Evolutionary conservation across 345 rosid species (phyloP), one percentile per base, ranked within the genome.

Genomic region (Moricandia moricandioides): DNA sequence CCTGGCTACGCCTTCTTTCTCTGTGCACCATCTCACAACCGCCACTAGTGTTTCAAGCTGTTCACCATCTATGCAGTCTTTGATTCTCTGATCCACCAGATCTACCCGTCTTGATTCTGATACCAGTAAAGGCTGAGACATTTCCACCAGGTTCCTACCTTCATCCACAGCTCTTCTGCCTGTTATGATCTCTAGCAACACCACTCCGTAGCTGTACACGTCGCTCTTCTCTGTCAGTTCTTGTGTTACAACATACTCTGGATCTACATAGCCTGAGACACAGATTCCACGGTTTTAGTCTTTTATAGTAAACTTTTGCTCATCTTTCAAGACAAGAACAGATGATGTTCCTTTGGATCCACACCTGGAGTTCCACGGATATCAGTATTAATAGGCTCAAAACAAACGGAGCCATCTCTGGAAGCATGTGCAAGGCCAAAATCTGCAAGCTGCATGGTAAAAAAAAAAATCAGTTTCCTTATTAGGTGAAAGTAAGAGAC

Each of bases 331-430:
- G 17, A 57, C 16, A 30, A 24, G 39, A 16, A 4, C 65, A 52
- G 43, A 24, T 59, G 61, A 24, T 63, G 55, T 56, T 49, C 35
- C 8, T 74, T 75, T 65, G 27, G 30, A 66, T 40, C 17, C 86
- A 68, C 27, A 91, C 98, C 98, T 87, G 99, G 99, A 80, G 99
- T 95, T 80, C 99, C 97, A n/a, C 92, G 83, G 65, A 91, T 84
- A 81, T 90, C 91, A 6, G 93, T 91, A 67, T 88, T 88, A 55
- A 90, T 86, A 11, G 96, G 97, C 73, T 91, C 99, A 40, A 91
- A 94, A 84, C 85, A 83, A 74, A 94, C 78, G 45, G 98, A 94
- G 56, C 96, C 92, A 75, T 88, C 90, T 79, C 88, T 94, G 37
- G 97, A 88, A 83, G 97, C 89, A 84, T 89, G 92, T 18, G 87